A percentile compares a stretch with the other conserved stretches of the same genome.
Conservation (phyloP, 495 filamentous ascomycete genomes). For the Trichoderma erinaceum region DNA sequence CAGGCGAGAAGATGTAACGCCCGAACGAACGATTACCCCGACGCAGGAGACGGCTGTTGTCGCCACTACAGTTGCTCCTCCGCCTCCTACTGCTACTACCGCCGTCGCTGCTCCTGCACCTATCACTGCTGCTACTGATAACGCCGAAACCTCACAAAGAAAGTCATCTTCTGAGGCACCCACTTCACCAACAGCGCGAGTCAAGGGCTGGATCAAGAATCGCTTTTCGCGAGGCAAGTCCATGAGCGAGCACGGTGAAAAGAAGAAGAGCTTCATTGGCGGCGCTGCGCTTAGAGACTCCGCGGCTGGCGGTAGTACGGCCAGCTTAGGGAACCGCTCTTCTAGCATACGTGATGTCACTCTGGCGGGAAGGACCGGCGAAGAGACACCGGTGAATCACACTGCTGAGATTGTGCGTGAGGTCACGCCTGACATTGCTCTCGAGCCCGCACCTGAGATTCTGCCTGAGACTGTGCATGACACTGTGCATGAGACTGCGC, state of each 20-base stretch:
- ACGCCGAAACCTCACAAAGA: background rate
- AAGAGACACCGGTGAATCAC: background rate
- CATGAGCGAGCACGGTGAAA: conserved; percentile 20
- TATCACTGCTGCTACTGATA: background rate
- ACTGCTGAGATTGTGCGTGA: too few relatives aligned
- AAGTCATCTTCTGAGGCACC: background rate
- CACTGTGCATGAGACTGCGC: too few relatives aligned
- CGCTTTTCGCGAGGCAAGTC: conserved; percentile 39
- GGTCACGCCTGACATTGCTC: too few relatives aligned
- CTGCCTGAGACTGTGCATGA: background rate
- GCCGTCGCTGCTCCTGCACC: too few relatives aligned
- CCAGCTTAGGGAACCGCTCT: conserved; percentile 29
- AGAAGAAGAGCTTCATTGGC: conserved; percentile 40
- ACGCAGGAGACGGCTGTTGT: background rate
- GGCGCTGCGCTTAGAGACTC: conserved; percentile 38
- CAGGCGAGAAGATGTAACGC: background rate
- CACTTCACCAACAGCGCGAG: conserved; percentile 32
- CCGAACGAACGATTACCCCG: background rate
- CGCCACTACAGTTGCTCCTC: background rate
- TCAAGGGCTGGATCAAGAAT: conserved; percentile 58
- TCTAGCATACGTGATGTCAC: conserved; percentile 46
- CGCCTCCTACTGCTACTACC: too few relatives aligned
- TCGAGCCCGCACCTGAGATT: too few relatives aligned
- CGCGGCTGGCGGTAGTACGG: conserved; percentile 27
- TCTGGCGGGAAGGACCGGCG: conserved; percentile 31